Percentiles rank a stretch among this genome's conserved stretches.
Evolutionary conservation across 176 grass and related monocot genomes (phyloP).

Genomic region (Rhynchospora tenuis): DNA sequence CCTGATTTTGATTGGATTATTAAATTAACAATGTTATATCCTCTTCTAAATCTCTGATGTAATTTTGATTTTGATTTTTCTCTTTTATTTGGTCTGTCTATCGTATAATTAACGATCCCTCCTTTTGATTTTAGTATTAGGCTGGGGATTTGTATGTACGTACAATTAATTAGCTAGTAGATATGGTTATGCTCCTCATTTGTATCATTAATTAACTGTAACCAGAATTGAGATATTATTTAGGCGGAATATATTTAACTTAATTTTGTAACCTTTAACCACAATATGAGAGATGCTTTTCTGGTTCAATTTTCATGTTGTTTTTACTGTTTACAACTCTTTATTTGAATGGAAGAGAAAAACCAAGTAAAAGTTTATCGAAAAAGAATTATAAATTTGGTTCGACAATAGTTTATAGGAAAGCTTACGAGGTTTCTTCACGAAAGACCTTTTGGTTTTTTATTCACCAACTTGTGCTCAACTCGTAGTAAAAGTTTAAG

Average conservation of each 20-base stretch:
- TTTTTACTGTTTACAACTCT: not conserved
- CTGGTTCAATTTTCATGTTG: not conserved
- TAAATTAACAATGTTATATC: constrained; percentile 12
- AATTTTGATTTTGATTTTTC: constrained; percentile 16
- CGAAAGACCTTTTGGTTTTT: no score
- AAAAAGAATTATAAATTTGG: no score
- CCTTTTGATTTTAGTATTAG: constrained; percentile 18
- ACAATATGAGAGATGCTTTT: not conserved
- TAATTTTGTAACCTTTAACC: not conserved
- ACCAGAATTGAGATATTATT: not conserved
- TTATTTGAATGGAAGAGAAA: not conserved
- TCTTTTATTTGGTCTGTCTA: not conserved
- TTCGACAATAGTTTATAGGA: no score
- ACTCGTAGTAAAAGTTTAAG: no score
- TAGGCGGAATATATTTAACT: not conserved
- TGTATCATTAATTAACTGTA: not conserved
- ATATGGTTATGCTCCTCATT: constrained; percentile 3
- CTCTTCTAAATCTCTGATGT: not conserved
- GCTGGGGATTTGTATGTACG: constrained; percentile 15
- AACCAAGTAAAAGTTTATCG: no score
- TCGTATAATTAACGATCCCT: constrained; percentile 6
- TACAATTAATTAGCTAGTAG: not conserved
- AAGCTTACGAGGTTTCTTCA: no score
- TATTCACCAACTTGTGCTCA: no score
- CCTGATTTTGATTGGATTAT: constrained; percentile 25